Conservation (phyloP, 805 yeast genomes). For the Candida maris region DNA sequence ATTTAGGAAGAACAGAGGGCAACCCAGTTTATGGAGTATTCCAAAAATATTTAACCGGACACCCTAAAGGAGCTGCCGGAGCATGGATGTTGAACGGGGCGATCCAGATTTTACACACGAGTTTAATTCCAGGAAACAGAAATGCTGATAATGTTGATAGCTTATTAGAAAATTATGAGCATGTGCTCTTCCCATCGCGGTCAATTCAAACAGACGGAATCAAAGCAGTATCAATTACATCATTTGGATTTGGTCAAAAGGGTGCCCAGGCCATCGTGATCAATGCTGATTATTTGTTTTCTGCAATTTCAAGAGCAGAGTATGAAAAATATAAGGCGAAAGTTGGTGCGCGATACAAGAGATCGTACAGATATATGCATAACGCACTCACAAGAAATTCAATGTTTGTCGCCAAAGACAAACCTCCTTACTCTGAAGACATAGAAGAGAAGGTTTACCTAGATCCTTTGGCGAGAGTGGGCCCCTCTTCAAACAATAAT, state of each 20-base stretch:
- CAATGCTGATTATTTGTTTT: slow-evolving; percentile 91
- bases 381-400: slow-evolving; percentile 88
- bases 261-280: slow-evolving; percentile 94
- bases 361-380: slow-evolving; percentile 92
- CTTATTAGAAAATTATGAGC: slow-evolving; percentile 74
- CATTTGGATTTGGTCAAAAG: slow-evolving; percentile 99
- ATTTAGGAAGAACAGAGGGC: slow-evolving; percentile 95
- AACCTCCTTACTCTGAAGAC: slow-evolving; percentile 88
- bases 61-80: slow-evolving; percentile 99
- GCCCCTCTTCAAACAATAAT: slow-evolving; percentile 31
- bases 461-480: slow-evolving; percentile 89
- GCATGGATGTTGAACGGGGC: slow-evolving; percentile 99
- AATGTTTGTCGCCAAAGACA: slow-evolving; percentile 87
- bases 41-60: slow-evolving; percentile 99
- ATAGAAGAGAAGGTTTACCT: slow-evolving; percentile 88
- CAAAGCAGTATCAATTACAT: slow-evolving; percentile 94
- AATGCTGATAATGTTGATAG: slow-evolving; percentile 96
- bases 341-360: slow-evolving; percentile 79
- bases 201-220: slow-evolving; percentile 93
- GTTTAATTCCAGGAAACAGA: slow-evolving; percentile 97
- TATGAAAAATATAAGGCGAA: slow-evolving; percentile 69
- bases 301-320: slow-evolving; percentile 66
- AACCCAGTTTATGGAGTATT: slow-evolving; percentile 96
- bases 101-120: slow-evolving; percentile 84
- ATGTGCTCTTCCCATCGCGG: slow-evolving; percentile 91